Evolutionary conservation across 768 basidiomycete species (phyloP).

Genomic region (Udeniomyces megalosporus): DNA sequence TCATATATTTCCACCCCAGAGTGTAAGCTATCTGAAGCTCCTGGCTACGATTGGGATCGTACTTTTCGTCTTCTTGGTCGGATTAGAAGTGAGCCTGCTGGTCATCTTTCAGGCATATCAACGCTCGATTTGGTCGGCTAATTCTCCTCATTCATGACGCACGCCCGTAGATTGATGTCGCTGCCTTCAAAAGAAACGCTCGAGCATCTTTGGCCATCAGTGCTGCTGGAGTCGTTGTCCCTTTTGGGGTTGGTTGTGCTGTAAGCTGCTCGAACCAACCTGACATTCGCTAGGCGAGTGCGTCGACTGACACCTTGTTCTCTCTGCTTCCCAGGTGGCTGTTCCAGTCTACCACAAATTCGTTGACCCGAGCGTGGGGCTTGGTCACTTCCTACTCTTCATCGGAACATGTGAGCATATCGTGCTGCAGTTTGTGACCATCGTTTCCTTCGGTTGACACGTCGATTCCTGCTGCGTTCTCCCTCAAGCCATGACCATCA

Average conservation of each 20-base stretch:
- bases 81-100: slow-evolving; percentile 39
- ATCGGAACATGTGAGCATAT: slow-evolving; percentile 37
- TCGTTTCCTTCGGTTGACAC: too few relatives aligned
- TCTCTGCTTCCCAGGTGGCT: slow-evolving; percentile 23
- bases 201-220: slow-evolving; percentile 47
- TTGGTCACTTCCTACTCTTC: slow-evolving; percentile 72
- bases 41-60: slow-evolving; percentile 58
- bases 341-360: slow-evolving; percentile 62
- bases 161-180: slow-evolving; percentile 42
- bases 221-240: slow-evolving; percentile 51
- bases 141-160: too few relatives aligned
- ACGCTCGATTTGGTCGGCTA: background rate
- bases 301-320: background rate
- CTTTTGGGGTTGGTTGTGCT: slow-evolving; percentile 65
- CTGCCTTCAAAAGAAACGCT: slow-evolving; percentile 49
- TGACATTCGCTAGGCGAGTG: background rate
- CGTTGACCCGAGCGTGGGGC: slow-evolving; percentile 42
- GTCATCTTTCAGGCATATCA: background rate
- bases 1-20: slow-evolving; percentile 31
- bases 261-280: slow-evolving; percentile 22
- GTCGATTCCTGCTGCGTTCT: background rate
- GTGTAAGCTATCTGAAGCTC: slow-evolving; percentile 46
- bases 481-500: slow-evolving; percentile 50
- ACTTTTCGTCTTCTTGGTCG: slow-evolving; percentile 67
- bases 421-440: background rate